Evolutionary conservation across 23 red algal genomes (phyloP).

Genomic region (Gracilaria domingensis): DNA sequence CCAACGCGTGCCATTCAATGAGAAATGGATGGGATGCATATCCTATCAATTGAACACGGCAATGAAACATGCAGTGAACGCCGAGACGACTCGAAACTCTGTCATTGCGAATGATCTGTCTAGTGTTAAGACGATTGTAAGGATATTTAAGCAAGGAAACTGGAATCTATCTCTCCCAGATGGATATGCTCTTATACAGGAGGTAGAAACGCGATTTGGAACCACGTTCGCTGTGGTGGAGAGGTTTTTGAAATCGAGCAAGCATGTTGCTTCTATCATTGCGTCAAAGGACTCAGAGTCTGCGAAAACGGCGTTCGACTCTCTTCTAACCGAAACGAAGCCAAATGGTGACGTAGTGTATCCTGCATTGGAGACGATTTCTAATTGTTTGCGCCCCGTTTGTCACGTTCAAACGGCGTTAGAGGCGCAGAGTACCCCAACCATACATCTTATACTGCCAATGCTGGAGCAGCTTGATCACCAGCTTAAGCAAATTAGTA

Average conservation of each 20-base stretch:
- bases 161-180: slow-evolving; percentile 15
- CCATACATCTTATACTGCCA: too few relatives aligned
- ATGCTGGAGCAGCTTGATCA: too few relatives aligned
- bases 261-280: too few relatives aligned
- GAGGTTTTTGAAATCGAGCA: neutral
- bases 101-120: slow-evolving; percentile 15
- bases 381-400: too few relatives aligned
- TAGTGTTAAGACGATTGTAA: slow-evolving; percentile 20
- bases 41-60: slow-evolving; percentile 35
- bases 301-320: too few relatives aligned
- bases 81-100: neutral
- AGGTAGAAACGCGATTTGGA: slow-evolving; percentile 49
- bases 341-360: too few relatives aligned
- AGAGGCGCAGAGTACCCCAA: too few relatives aligned
- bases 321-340: too few relatives aligned
- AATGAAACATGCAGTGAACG: slow-evolving; percentile 39
- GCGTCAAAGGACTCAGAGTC: too few relatives aligned
- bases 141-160: slow-evolving; percentile 39
- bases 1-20: neutral
- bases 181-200: slow-evolving; percentile 34
- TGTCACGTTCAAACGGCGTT: too few relatives aligned
- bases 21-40: slow-evolving; percentile 37
- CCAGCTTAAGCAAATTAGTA: too few relatives aligned
- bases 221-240: slow-evolving; percentile 35
- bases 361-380: too few relatives aligned